phyloP scores from a whole-genome alignment of 2,329 filamentous ascomycete species.

The Aspergillus eucalypticola region DNA sequence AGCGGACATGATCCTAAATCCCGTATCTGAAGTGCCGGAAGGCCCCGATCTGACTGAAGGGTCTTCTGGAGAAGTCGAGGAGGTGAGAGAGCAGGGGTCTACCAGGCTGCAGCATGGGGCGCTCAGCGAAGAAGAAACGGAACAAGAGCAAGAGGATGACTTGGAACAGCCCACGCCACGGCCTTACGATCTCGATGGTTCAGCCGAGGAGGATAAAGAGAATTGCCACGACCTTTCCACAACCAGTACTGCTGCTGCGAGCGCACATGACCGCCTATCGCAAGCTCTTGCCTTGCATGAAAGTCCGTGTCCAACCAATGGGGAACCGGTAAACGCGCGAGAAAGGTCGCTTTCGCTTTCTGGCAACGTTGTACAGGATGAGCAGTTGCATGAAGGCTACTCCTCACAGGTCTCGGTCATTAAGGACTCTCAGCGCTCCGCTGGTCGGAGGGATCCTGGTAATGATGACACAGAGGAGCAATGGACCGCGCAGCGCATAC shows the following conservation, averaged over 20 bases:
- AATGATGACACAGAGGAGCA: not conserved
- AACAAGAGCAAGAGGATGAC: slow-evolving; percentile 50
- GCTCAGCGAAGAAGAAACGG: slow-evolving; percentile 48
- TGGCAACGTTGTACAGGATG: slow-evolving; percentile 3
- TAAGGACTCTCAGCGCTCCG: slow-evolving; percentile 41
- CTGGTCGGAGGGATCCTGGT: slow-evolving; percentile 17
- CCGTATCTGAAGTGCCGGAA: slow-evolving; percentile 7
- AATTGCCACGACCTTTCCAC: slow-evolving; percentile 38
- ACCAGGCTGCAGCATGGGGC: slow-evolving; percentile 24
- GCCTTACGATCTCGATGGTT: slow-evolving; percentile 27
- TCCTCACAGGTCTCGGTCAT: slow-evolving; percentile 39
- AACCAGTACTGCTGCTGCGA: slow-evolving; percentile 32
- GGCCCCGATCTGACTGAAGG: slow-evolving; percentile 11
- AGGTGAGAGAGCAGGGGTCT: slow-evolving; percentile 22
- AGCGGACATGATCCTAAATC: not conserved
- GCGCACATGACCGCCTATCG: slow-evolving; percentile 42
- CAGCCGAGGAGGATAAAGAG: slow-evolving; percentile 50
- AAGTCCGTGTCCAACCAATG: slow-evolving; percentile 17
- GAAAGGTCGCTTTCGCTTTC: slow-evolving; percentile 1
- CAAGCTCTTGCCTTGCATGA: slow-evolving; percentile 36
- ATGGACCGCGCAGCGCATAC: slow-evolving; percentile 5
- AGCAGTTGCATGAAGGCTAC: slow-evolving; percentile 13
- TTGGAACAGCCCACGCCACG: slow-evolving; percentile 26
- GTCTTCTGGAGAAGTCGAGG: slow-evolving; percentile 15
- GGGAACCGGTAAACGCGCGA: slow-evolving; percentile 5